A percentile compares a stretch with the other conserved stretches of the same genome.
Conservation (phyloP, 2,329 filamentous ascomycete genomes). For the Pyrenophora tritici-repentis region DNA sequence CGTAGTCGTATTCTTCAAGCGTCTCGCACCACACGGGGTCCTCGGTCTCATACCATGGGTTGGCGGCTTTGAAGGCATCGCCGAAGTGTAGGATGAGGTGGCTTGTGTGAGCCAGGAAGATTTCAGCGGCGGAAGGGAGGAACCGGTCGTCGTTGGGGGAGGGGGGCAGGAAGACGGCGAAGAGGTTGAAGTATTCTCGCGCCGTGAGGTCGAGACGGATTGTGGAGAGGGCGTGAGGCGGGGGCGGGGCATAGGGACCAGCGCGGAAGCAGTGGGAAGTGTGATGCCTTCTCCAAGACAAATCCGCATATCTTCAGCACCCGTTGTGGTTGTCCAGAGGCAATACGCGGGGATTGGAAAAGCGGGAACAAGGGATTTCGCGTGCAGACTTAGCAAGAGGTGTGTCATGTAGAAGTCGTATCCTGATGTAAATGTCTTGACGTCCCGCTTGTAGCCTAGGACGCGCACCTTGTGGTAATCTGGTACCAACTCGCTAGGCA, state of each 20-base stretch:
- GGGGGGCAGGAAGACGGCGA: conserved; percentile 17
- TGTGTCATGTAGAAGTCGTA: not conserved
- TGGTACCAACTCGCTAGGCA: not conserved
- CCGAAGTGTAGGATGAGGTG: conserved; percentile 14
- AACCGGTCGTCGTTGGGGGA: not conserved
- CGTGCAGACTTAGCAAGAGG: not conserved
- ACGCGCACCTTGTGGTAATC: not conserved
- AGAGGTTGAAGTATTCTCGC: conserved; percentile 17
- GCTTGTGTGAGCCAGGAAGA: conserved; percentile 8
- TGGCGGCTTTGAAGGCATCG: not conserved
- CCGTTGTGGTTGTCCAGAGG: too few relatives aligned
- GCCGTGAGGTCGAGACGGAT: conserved; percentile 15
- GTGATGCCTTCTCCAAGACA: too few relatives aligned
- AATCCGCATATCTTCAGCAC: too few relatives aligned
- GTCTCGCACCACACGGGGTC: not conserved
- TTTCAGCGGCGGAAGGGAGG: not conserved
- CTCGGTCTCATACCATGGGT: conserved; percentile 13
- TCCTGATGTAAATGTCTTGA: not conserved
- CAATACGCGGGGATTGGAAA: too few relatives aligned
- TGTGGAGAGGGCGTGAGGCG: too few relatives aligned
- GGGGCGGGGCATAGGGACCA: too few relatives aligned
- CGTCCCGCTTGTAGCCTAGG: not conserved
- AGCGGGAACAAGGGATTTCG: too few relatives aligned
- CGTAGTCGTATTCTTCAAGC: not conserved
- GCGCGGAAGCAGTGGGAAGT: too few relatives aligned